Evolutionary conservation across 202 grass and related monocot genomes (phyloP).

Genomic region (Panicum virgatum): DNA sequence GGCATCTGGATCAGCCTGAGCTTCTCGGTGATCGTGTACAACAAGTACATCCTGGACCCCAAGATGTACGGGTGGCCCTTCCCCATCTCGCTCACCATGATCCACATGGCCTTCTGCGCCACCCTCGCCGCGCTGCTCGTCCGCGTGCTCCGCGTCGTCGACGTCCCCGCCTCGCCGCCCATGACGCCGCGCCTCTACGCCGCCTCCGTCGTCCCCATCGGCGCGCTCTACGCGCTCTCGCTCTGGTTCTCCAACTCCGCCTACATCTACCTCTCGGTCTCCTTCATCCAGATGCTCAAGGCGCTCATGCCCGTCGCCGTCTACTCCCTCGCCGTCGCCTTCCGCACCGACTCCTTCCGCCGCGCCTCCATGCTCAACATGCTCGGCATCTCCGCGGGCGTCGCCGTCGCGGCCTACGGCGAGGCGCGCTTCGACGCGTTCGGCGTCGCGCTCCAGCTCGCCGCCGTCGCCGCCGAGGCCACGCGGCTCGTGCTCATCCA

Average conservation of each 20-base stretch:
- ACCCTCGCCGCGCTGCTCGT: conserved; percentile 56
- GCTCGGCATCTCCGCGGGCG: conserved; percentile 76
- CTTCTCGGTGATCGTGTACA: conserved; percentile 93
- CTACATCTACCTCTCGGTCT: conserved; percentile 98
- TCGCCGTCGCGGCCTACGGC: conserved; percentile 80
- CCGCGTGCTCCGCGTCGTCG: conserved; percentile 68
- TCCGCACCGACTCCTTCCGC: conserved; percentile 68
- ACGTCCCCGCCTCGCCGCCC: conserved; percentile 40
- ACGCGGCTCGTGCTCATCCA: conserved; percentile 91
- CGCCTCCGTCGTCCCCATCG: conserved; percentile 68
- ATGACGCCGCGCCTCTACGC: conserved; percentile 67
- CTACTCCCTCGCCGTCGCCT: conserved; percentile 66
- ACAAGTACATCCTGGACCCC: conserved; percentile 94
- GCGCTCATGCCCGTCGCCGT: conserved; percentile 91
- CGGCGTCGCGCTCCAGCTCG: conserved; percentile 77
- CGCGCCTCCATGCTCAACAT: conserved; percentile 77
- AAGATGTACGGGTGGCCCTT: conserved; percentile 95
- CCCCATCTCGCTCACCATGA: conserved; percentile 87
- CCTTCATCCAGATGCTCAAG: conserved; percentile 99
- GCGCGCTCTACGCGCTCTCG: conserved; percentile 68
- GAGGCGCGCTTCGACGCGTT: conserved; percentile 71
- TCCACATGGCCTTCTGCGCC: conserved; percentile 92
- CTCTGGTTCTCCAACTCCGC: conserved; percentile 98
- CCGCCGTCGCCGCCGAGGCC: conserved; percentile 77
- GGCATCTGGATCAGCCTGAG: conserved; percentile 86